phyloP scores from a whole-genome alignment of 441 rosid species.

The Euphorbia celastroides region DNA sequence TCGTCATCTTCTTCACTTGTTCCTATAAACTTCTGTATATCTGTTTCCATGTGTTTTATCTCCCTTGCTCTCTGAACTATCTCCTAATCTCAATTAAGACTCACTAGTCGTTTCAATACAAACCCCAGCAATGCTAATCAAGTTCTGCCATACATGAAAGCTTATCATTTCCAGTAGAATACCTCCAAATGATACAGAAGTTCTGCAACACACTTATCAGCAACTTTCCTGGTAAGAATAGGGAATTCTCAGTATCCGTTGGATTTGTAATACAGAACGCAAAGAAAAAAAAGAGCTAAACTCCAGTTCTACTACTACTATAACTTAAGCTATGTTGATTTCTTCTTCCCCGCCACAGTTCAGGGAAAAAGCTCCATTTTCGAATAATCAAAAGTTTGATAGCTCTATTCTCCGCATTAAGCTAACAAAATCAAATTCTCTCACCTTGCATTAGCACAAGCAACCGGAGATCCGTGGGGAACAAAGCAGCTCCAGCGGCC shows the following conservation, averaged over 20 bases:
- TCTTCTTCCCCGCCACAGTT: background rate
- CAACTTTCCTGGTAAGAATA: slow-evolving; percentile 25
- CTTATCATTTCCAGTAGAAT: slow-evolving; percentile 15
- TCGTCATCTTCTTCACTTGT: slow-evolving; percentile 90
- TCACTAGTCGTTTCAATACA: slow-evolving; percentile 15
- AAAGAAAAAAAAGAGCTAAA: background rate
- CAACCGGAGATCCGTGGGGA: slow-evolving; percentile 18
- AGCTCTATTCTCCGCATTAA: slow-evolving; percentile 4
- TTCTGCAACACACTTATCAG: slow-evolving; percentile 17
- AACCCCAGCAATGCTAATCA: slow-evolving; percentile 24
- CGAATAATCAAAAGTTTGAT: slow-evolving; percentile 7
- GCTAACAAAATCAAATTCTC: background rate
- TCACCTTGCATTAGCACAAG: background rate
- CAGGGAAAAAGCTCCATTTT: slow-evolving; percentile 16
- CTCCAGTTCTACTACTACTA: slow-evolving; percentile 1
- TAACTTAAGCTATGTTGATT: slow-evolving; percentile 4
- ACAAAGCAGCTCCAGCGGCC: slow-evolving; percentile 19
- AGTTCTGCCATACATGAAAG: slow-evolving; percentile 16
- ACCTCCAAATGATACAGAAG: slow-evolving; percentile 18
- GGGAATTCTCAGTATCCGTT: slow-evolving; percentile 20
- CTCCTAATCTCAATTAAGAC: slow-evolving; percentile 20
- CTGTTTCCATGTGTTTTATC: slow-evolving; percentile 54
- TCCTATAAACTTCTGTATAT: slow-evolving; percentile 68
- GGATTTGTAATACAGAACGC: slow-evolving; percentile 14
- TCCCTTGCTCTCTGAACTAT: slow-evolving; percentile 14